phyloP scores from a whole-genome alignment of 495 filamentous ascomycete genomes.

The Aspergillus carlsbadensis region DNA sequence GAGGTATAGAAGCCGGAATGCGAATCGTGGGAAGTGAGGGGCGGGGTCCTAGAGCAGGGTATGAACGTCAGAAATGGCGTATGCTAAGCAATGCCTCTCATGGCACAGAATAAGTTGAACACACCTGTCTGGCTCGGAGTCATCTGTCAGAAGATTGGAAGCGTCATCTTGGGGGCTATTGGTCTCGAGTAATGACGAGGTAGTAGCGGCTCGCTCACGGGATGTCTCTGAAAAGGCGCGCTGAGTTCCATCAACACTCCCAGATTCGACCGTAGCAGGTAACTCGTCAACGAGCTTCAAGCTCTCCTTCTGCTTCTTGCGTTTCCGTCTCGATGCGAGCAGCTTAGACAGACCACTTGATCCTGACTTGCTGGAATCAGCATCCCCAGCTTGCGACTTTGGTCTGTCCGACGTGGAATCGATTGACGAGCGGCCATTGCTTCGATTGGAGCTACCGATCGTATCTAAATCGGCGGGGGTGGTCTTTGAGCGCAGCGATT shows the following conservation, averaged over 20 bases:
- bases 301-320: constrained; percentile 42
- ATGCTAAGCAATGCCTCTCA: not conserved
- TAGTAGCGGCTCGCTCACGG: constrained; percentile 22
- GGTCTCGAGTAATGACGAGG: constrained; percentile 32
- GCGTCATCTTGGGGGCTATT: constrained; percentile 27
- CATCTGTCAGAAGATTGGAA: constrained; percentile 64
- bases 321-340: constrained; percentile 46
- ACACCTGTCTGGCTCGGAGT: constrained; percentile 70
- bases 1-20: constrained; percentile 79
- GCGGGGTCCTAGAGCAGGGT: constrained; percentile 48
- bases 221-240: constrained; percentile 16
- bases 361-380: constrained; percentile 36
- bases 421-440: constrained; percentile 45
- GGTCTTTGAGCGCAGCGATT: constrained; percentile 33
- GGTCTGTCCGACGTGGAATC: constrained; percentile 44
- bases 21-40: constrained; percentile 69
- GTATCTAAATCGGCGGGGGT: constrained; percentile 35
- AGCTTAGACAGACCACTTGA: constrained; percentile 53
- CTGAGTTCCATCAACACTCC: constrained; percentile 18
- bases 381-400: constrained; percentile 41
- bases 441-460: constrained; percentile 33
- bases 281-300: constrained; percentile 32
- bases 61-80: constrained; percentile 16
- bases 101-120: constrained; percentile 25
- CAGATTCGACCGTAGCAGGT: constrained; percentile 18